Conservation (phyloP, 1,284 basidiomycete genomes). For the Naganishia liquefaciens region DNA sequence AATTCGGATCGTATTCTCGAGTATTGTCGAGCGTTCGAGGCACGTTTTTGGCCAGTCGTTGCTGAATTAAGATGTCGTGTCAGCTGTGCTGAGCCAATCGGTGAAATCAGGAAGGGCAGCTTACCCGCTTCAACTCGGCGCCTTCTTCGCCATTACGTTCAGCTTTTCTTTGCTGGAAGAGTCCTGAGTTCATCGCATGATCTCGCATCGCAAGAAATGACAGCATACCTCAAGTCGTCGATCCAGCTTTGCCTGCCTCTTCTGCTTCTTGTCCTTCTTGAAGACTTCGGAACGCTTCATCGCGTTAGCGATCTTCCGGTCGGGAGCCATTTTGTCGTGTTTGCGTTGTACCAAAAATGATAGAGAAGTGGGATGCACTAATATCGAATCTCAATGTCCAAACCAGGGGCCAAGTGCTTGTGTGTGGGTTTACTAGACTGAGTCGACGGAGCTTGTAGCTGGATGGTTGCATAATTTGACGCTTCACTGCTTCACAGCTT, state of each 20-base stretch:
- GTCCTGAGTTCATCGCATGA: too few species aligned
- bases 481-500: neutral
- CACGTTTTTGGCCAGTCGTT: conserved; percentile 78
- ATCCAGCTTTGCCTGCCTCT: conserved; percentile 77
- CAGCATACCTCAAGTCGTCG: conserved; percentile 69
- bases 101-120: neutral
- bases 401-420: too few species aligned
- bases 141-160: conserved; percentile 33
- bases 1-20: conserved; percentile 78
- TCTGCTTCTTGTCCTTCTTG: conserved; percentile 74
- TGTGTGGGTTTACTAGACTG: too few species aligned
- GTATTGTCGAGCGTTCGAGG: conserved; percentile 92
- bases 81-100: neutral
- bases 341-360: neutral
- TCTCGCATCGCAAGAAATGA: conserved; percentile 34
- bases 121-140: conserved; percentile 15
- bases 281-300: conserved; percentile 75
- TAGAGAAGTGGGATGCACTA: too few species aligned
- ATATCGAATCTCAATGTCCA: too few species aligned
- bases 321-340: conserved; percentile 45
- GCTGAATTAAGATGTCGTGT: conserved; percentile 56
- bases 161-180: conserved; percentile 20
- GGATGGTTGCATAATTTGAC: too few species aligned
- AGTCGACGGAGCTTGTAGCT: too few species aligned
- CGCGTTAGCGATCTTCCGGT: conserved; percentile 71